Conservation (phyloP, 371 early-diverging fungal genomes). For the Rhizoclosmatium hyalinum region DNA sequence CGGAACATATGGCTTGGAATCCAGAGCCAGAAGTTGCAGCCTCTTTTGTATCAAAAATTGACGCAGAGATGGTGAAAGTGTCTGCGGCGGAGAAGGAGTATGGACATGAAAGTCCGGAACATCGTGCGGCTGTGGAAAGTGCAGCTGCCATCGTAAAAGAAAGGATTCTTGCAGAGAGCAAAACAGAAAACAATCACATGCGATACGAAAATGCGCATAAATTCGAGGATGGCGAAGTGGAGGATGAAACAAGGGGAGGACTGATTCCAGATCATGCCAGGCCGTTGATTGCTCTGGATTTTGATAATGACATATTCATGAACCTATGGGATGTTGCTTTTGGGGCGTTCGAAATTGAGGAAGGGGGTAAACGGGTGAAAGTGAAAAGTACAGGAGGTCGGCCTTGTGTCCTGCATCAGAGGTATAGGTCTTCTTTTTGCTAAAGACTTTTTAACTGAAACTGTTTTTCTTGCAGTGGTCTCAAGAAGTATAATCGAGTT, state of each 20-base stretch:
- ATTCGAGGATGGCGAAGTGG: background rate
- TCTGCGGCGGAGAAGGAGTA: background rate
- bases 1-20: constrained; percentile 16
- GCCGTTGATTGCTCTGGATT: constrained; percentile 38
- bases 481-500: constrained; percentile 1
- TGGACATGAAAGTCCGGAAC: background rate
- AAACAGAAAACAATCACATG: background rate
- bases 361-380: constrained; percentile 4
- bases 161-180: background rate
- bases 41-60: background rate
- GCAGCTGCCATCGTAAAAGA: background rate
- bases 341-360: constrained; percentile 15
- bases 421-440: background rate
- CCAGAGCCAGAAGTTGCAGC: background rate
- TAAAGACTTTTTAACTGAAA: background rate
- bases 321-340: constrained; percentile 23
- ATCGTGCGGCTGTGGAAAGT: background rate
- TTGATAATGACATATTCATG: constrained; percentile 32
- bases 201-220: background rate
- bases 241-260: background rate
- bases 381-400: constrained; percentile 21
- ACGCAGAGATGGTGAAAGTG: background rate
- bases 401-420: constrained; percentile 43
- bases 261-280: background rate
- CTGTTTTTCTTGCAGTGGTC: background rate